Percentiles rank a stretch among this genome's conserved stretches.
These are phyloP conservation scores for Gynandropsis gynandra DNA, from an alignment of 345 rosid species.

Conservation along the genomic window DNA sequence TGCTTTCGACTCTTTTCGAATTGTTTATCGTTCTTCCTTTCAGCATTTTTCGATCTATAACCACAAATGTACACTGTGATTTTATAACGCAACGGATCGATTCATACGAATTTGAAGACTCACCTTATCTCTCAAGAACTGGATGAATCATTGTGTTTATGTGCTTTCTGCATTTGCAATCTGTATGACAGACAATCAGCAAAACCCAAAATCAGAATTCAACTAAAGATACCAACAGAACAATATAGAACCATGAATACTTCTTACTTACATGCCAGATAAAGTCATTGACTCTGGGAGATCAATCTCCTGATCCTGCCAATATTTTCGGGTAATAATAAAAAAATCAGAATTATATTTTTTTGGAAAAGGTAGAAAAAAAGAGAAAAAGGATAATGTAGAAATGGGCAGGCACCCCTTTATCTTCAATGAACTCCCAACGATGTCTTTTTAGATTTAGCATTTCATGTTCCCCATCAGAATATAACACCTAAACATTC, in stretches of 20 bases:
- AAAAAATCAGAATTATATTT: conserved; percentile 1
- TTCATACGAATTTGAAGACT: no score
- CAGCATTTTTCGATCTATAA: conserved; percentile 21
- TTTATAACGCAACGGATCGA: no score
- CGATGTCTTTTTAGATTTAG: conserved; percentile 47
- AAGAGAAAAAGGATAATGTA: neutral
- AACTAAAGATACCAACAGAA: no score
- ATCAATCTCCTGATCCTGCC: conserved; percentile 35
- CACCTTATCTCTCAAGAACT: conserved; percentile 23
- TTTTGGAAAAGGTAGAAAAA: neutral
- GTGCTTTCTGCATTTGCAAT: conserved; percentile 22
- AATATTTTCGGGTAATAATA: conserved; percentile 10
- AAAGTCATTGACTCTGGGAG: conserved; percentile 33
- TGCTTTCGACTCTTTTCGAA: conserved; percentile 8
- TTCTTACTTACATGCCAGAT: conserved; percentile 38
- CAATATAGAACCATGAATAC: conserved; percentile 4
- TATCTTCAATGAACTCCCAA: conserved; percentile 43
- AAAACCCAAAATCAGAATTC: neutral
- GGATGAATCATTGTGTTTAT: conserved; percentile 18
- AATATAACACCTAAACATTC: conserved; percentile 44
- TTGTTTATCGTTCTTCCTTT: conserved; percentile 6
- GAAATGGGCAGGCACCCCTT: conserved; percentile 22
- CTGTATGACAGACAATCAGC: conserved; percentile 25
- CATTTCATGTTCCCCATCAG: conserved; percentile 63
- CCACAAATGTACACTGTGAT: neutral